Base-by-base conservation (phyloP, 352 stramenopile genomes). In the Phytophthora cajani region DNA sequence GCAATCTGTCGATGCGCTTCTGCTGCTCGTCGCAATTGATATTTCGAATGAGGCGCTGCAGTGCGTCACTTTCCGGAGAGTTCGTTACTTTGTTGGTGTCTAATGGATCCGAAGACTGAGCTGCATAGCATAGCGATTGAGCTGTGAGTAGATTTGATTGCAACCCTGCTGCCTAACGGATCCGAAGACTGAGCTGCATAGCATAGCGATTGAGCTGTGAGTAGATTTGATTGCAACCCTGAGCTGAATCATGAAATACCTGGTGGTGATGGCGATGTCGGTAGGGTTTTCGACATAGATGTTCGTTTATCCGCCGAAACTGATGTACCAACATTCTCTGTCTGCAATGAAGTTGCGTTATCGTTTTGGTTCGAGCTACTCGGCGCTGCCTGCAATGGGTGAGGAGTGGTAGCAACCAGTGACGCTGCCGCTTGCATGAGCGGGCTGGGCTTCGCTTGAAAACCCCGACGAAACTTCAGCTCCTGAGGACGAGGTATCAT, bases 21-120 rank as follows among this genome's bases (percentile, higher is more conserved):
- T 80, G 71, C 38, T 87, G 79, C 36, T 79, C 68, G 12, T 58
- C 65, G 46, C 46, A 79, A 40, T 77, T 69, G 11, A 81, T 67
- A 44, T 67, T 74, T 27, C 63, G 49, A 51, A 80, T 36, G 19
- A 80, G 62, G 21, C 47, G 57, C 23, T 78, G 69, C 16, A 80
- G 52, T 23, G 64, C 44, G 47, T 80, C 73, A 19, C 21, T 40
- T 16, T 62, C 47, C 49, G 52, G 47, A 12, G 19, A 47, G 12
- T 17, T 65, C 19, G 17, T 27, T 16, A 64, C 54, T 71, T 66
- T 67, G 17, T 75, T 75, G 14, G 19, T 44, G 7, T 30, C 25
- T 7, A 27, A 1, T 1, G 9, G 19, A 14, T 32, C 38, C 17
- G 36, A 38, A 49, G 32, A 62, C 25, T 12, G 54, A 38, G 12